A percentile compares a stretch with the other conserved stretches of the same genome.
These are phyloP conservation scores for Hygrophoropsis aurantiaca DNA, from an alignment of 768 basidiomycete species.

Conservation along the genomic window DNA sequence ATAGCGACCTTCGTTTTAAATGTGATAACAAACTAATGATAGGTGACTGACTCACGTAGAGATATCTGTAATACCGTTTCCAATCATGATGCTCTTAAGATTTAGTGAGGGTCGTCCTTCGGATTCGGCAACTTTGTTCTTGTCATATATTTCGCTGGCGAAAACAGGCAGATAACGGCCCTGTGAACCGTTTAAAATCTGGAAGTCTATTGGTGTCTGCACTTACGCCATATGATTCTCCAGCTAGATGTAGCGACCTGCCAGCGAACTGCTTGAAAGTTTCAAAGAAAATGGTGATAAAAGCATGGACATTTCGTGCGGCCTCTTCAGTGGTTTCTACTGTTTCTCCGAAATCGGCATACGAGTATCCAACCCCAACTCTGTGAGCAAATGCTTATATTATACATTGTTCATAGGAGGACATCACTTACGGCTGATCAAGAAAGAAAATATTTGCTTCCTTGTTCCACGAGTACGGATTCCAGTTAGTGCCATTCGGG, in stretches of 20 bases:
- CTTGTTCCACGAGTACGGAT: conserved; percentile 64
- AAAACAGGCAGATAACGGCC: conserved; percentile 75
- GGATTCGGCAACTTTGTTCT: conserved; percentile 54
- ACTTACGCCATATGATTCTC: conserved; percentile 71
- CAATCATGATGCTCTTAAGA: conserved; percentile 72
- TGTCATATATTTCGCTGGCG: conserved; percentile 74
- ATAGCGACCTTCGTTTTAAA: background rate
- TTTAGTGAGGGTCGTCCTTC: conserved; percentile 58
- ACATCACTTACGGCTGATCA: conserved; percentile 52
- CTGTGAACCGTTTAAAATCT: conserved; percentile 28
- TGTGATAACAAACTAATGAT: background rate
- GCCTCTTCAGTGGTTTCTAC: conserved; percentile 80
- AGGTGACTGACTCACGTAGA: conserved; percentile 37
- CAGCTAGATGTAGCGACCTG: conserved; percentile 67
- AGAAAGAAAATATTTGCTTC: conserved; percentile 71
- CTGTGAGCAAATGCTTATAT: conserved; percentile 25
- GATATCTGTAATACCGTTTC: conserved; percentile 64
- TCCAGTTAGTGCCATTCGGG: conserved; percentile 60
- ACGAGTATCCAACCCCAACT: conserved; percentile 72
- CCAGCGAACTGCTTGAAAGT: conserved; percentile 73
- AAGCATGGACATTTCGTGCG: conserved; percentile 71
- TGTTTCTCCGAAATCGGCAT: conserved; percentile 66
- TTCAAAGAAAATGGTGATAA: conserved; percentile 78
- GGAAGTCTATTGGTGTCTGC: background rate
- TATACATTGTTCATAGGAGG: background rate